A percentile compares a stretch with the other conserved stretches of the same genome.
Evolutionary conservation across 1,284 basidiomycete species (phyloP).

Genomic region (Ceratobasidium sp.): DNA sequence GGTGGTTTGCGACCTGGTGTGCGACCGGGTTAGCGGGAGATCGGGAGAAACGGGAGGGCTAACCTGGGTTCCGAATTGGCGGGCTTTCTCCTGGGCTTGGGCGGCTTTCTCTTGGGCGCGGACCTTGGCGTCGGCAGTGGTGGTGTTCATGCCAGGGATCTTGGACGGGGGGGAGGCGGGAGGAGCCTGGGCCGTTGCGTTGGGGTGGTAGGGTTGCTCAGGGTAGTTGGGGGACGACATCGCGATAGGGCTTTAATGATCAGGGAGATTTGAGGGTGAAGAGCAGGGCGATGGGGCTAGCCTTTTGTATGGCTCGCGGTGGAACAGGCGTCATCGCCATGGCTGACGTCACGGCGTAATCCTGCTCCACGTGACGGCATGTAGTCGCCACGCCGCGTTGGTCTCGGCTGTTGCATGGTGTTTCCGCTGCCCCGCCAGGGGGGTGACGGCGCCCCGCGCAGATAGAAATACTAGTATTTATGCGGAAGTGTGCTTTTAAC

Average conservation of each 20-base stretch:
- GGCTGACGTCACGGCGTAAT: conserved; percentile 18
- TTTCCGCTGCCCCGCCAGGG: not conserved
- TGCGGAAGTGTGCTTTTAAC: too few relatives aligned
- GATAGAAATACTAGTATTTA: too few relatives aligned
- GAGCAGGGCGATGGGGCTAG: not conserved
- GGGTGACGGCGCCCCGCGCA: too few relatives aligned
- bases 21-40: conserved; percentile 2
- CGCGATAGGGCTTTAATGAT: not conserved
- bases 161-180: conserved; percentile 19
- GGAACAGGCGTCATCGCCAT: conserved; percentile 12
- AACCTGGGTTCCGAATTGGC: conserved; percentile 36
- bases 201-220: conserved; percentile 43
- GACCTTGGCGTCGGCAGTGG: conserved; percentile 5
- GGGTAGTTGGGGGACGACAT: conserved; percentile 42
- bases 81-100: conserved; percentile 32
- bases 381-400: not conserved
- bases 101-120: conserved; percentile 10
- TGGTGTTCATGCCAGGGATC: conserved; percentile 21
- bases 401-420: not conserved
- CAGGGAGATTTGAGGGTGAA: conserved; percentile 9
- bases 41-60: not conserved
- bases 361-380: conserved; percentile 9
- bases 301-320: conserved; percentile 11
- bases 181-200: conserved; percentile 42
- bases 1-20: conserved; percentile 75